Base-by-base conservation (phyloP, 2,329 filamentous ascomycete species). In the Aphanoascus verrucosus region DNA sequence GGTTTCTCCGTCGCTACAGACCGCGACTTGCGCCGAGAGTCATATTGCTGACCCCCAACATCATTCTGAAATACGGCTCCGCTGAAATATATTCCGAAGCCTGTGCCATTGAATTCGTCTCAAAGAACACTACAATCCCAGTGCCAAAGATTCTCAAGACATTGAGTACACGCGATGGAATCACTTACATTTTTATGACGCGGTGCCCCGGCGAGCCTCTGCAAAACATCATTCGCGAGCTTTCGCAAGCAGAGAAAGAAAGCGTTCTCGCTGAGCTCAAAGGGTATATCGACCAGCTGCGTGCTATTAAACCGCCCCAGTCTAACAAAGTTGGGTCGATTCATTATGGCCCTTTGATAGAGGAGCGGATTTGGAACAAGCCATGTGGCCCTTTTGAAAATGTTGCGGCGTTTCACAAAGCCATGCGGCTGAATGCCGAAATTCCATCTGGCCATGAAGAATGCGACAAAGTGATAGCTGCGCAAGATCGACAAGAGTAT, bases 161-260 rank as follows among this genome's bases (percentile, higher is more conserved):
- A 38, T 77, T 77, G 44, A 17, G 43, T 11, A 49, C 64, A 1
- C 63, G 69, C 50, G 65, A 67, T 7, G 67, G 67, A 15, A 58
- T 57, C 2, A 64, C 70, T 0, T 74, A 74, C 57, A 75, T 77
- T 38, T 63, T 77, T 1, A 78, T 78, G 74, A 61, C 67, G 35
- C 52, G 64, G 44, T 67, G 72, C 35, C 53, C 61, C 5, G 69
- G 71, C 41, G 52, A 63, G 9, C 49, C 48, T 2, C 12, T 67
- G 9, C 53, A 60, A 20, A 54, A 37, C 7, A 56, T 55, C 2
- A 64, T 49, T 31, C 34, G 32, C 32, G 59, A 62, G 14, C 28
- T 59, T 11, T 55, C 55, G 3, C 49, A 41, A 40, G 20, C 40
- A 11, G 53, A 52, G 35, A 56, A 50, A n/a, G 8, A 47, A 12